Conservation (phyloP, 2,329 filamentous ascomycete genomes). For the Scytalidium sp. region DNA sequence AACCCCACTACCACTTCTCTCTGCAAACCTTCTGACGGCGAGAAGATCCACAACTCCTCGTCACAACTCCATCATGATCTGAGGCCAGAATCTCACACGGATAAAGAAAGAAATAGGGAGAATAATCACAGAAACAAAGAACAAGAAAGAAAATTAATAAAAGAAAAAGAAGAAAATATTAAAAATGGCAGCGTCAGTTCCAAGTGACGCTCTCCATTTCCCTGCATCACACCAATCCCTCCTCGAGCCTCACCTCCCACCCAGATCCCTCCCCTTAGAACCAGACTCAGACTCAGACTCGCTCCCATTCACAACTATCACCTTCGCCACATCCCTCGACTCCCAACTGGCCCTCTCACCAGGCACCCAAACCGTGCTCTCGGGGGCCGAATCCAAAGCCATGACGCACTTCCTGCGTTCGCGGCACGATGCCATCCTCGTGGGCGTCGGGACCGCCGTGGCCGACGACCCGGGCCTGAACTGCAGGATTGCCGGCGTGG, state of each 20-base stretch:
- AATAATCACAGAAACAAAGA: neutral
- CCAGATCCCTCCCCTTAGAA: constrained; percentile 5
- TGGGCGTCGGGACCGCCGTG: constrained; percentile 80
- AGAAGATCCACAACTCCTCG: too few relatives aligned
- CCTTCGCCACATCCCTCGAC: constrained; percentile 89
- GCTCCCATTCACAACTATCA: constrained; percentile 66
- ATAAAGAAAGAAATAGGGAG: neutral
- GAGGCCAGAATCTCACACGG: too few relatives aligned
- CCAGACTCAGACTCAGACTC: constrained; percentile 7
- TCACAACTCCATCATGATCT: too few relatives aligned
- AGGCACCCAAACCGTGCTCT: constrained; percentile 78
- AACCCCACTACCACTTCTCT: too few relatives aligned
- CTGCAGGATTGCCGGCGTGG: constrained; percentile 57
- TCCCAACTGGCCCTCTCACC: constrained; percentile 72
- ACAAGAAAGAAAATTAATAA: neutral
- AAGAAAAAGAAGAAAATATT: neutral
- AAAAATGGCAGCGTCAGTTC: neutral
- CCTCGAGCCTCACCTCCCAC: constrained; percentile 5
- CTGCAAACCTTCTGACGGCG: too few relatives aligned
- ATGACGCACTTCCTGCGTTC: constrained; percentile 92
- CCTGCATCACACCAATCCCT: neutral
- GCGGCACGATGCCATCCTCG: constrained; percentile 77
- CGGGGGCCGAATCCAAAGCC: constrained; percentile 77
- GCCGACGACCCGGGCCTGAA: constrained; percentile 86
- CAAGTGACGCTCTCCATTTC: constrained; percentile 1